These are phyloP conservation scores for Neofusicoccum sp. DNA, from an alignment of 2,329 filamentous ascomycete species.

Conservation along the genomic window DNA sequence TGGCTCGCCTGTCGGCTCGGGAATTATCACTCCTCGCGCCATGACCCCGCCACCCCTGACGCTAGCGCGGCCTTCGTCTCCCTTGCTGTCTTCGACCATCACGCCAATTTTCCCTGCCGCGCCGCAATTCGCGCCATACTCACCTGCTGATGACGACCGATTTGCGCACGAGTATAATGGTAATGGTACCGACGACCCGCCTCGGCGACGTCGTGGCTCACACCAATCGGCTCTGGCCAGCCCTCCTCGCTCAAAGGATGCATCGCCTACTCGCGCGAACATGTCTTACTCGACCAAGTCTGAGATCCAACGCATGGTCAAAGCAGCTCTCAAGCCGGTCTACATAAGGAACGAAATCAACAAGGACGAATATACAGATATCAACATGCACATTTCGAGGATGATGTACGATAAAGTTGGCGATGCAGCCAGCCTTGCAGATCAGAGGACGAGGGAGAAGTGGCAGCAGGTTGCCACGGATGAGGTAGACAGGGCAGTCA, in stretches of 20 bases:
- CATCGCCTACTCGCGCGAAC: slow-evolving; percentile 63
- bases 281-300: slow-evolving; percentile 83
- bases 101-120: slow-evolving; percentile 69
- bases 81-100: slow-evolving; percentile 67
- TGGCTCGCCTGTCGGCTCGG: slow-evolving; percentile 63
- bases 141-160: slow-evolving; percentile 40
- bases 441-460: slow-evolving; percentile 63
- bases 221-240: slow-evolving; percentile 36
- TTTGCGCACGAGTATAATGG: slow-evolving; percentile 24
- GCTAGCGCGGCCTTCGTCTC: slow-evolving; percentile 61
- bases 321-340: slow-evolving; percentile 74
- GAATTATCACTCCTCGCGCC: slow-evolving; percentile 65
- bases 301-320: slow-evolving; percentile 85
- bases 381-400: slow-evolving; percentile 86
- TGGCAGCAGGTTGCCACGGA: slow-evolving; percentile 75
- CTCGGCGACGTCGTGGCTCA: slow-evolving; percentile 27
- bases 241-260: slow-evolving; percentile 56
- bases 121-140: slow-evolving; percentile 70
- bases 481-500: slow-evolving; percentile 75
- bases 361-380: slow-evolving; percentile 86
- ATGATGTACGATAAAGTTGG: slow-evolving; percentile 73
- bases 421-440: slow-evolving; percentile 51
- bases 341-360: slow-evolving; percentile 78
- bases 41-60: slow-evolving; percentile 68
- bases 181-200: slow-evolving; percentile 34